Evolutionary conservation across 2,329 filamentous ascomycete genomes (phyloP), one percentile per base, ranked within the genome.

Genomic region (Aspergillus sp.): DNA sequence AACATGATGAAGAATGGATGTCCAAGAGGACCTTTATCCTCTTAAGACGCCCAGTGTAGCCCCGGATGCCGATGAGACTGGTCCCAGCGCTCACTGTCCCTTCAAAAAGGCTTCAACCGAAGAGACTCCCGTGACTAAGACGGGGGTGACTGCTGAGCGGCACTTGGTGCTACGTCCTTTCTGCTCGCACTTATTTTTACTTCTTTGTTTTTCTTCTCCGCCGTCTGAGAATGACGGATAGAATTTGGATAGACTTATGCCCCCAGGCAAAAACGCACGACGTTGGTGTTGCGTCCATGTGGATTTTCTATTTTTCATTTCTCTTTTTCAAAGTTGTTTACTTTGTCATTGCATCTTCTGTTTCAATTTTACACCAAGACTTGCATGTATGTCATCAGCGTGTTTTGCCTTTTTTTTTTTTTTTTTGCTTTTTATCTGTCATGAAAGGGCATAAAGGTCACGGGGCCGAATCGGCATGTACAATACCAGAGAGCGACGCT

Each of bases 131-230:
- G 35, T 21, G 21, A 12, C 19, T 39, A 40, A 44, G 43, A 27
- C 43, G 23, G 51, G 44, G 51, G 54, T 58, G 55, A 49, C 62
- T 58, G 58, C 64, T 61, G 59, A 35, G 55, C 61, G 47, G 58
- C 53, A 54, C 57, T 57, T 19, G n/a, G 27, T 35, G 9, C 27
- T 55, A 51, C 27, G 31, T 52, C 52, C 23, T 43, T 53, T 55
- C 43, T 41, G 3, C 4, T 44, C 43, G 27, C 27, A 8, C 27
- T 31, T 33, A 37, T 51, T 37, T 31, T 54, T 14, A 15, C 44
- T 23, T 52, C 47, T 37, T 51, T 45, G 9, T 52, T n/a, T 45
- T 49, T 49, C 39, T 21, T 45, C 15, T 50, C 40, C 45, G 21
- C 58, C 53, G 58, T 59, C 57, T 39, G 51, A 50, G 39, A 61